Evolutionary conservation across 768 basidiomycete species (phyloP), one percentile per base, ranked within the genome.

Genomic region (Russula dissimulans): DNA sequence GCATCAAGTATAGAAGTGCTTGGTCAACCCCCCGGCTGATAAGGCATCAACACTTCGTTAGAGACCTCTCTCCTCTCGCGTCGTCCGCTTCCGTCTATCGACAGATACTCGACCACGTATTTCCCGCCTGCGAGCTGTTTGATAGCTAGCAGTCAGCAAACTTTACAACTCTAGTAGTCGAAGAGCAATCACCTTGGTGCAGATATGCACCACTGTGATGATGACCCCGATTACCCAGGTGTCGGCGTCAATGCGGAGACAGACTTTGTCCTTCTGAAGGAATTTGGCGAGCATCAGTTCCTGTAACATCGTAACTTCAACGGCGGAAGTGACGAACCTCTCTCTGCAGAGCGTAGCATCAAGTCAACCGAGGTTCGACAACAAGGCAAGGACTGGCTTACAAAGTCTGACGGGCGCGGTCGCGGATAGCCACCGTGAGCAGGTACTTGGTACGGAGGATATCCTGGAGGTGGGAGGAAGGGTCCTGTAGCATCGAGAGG

Each of bases 151-250:
- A 39, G 47, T 62, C 26, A 57, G 52, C 14, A 29, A 54, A 26
- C n/a, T 15, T 29, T 15, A 39, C 32, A 6, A 10, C 2, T 56
- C 42, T 14, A 39, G 43, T 4, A n/a, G 32, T 31, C n/a, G 11
- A 17, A 26, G 26, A 46, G 18, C n/a, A 22, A 11, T 63, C 46
- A 66, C 67, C 67, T 43, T 46, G 15, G 63, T 26, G 45, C 61
- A 65, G 7, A 68, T 26, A 8, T 70, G 38, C 43, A 69, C 47
- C 14, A 59, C 43, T 3, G 65, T 47, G 31, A 74, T 64, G 22
- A 75, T 52, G 31, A 75, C 44, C 5, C 72, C 72, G 26, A 72
- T 59, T n/a, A 71, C 71, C 73, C 73, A 75, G 5, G 68, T 55
- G 46, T 75, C 67, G 5, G 65, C 64, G 17, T 63, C 54, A 49